Base-by-base conservation (phyloP, 2,329 filamentous ascomycete species). In the Saccharata proteae region DNA sequence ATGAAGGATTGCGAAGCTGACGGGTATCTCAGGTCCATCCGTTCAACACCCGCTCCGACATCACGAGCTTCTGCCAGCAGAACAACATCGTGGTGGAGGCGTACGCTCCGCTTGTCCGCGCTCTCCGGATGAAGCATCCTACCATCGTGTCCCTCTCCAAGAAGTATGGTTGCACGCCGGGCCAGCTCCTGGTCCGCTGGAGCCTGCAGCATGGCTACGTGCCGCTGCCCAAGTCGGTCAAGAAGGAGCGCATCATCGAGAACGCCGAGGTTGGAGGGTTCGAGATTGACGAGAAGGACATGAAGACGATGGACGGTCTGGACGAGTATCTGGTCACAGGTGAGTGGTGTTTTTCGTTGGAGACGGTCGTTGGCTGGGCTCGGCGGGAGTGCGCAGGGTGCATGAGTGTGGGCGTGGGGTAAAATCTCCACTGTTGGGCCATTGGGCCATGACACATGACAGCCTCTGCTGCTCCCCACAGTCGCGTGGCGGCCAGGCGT, bases 181-280 rank as follows among this genome's bases (percentile, higher is more conserved):
- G 75, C 3, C 82, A 90, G 53, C 58, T 92, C 20, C 59, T 90
- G 50, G 67, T 92, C 27, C 69, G 80, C 34, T 90, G 82, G 82
- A 77, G 73, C 33, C 54, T 88, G 40, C 81, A 90, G 52, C 71
- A 84, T 47, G 74, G 71, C 20, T 77, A 76, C 44, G 70, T 84
- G 26, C 74, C 77, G 4, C 57, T 86, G 39, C 80, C 80, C 4
- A 86, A 90, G 65, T 83, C 77, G 48, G 62, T 69, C 14, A 69
- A 61, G 36, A 62, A 62, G 46, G 65, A 70, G 29, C 65, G 80
- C 16, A 74, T 85, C 34, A 42, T 68, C 4, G 69, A 75, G 47
- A 86, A 85, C 48, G 71, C 64, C 3, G 53, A 71, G 21, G 62
- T 84, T 9, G 67, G 64, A 2, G 57, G 59, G 0, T 75, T 81